A percentile compares a stretch with the other conserved stretches of the same genome.
phyloP scores from a whole-genome alignment of 2,329 filamentous ascomycete genomes.

The Nemania sp. region DNA sequence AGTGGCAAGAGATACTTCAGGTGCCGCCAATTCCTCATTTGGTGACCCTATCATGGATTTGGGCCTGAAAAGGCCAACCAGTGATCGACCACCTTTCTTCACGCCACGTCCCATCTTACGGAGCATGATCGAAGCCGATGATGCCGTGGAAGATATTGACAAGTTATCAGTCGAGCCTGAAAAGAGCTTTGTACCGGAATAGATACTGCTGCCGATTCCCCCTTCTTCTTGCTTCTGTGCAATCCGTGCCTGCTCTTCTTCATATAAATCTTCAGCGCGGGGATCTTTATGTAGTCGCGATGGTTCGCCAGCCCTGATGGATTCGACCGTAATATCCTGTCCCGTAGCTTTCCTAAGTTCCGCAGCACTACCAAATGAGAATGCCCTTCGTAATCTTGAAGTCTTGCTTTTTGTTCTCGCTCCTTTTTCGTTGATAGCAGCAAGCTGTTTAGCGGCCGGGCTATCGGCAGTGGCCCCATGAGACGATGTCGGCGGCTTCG shows the following conservation, averaged over 20 bases:
- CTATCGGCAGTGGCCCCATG: slow-evolving; percentile 52
- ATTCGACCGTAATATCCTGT: slow-evolving; percentile 52
- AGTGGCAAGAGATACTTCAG: slow-evolving; percentile 74
- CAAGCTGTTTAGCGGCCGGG: slow-evolving; percentile 80
- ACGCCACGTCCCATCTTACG: slow-evolving; percentile 99
- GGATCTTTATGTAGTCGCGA: slow-evolving; percentile 68
- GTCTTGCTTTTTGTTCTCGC: slow-evolving; percentile 80
- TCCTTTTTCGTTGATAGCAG: slow-evolving; percentile 84
- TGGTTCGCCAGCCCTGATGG: slow-evolving; percentile 43
- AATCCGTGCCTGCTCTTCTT: slow-evolving; percentile 89
- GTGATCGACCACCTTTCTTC: slow-evolving; percentile 88
- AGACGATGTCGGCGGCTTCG: slow-evolving; percentile 37
- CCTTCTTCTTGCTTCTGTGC: slow-evolving; percentile 89
- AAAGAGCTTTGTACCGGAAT: slow-evolving; percentile 83
- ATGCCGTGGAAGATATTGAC: slow-evolving; percentile 86
- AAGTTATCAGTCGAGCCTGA: slow-evolving; percentile 92
- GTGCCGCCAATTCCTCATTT: slow-evolving; percentile 66
- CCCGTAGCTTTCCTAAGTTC: slow-evolving; percentile 79
- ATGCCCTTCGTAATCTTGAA: slow-evolving; percentile 82
- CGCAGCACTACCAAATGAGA: slow-evolving; percentile 94
- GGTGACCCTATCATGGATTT: slow-evolving; percentile 86
- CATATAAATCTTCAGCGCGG: slow-evolving; percentile 66
- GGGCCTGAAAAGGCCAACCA: slow-evolving; percentile 91
- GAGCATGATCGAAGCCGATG: slow-evolving; percentile 90
- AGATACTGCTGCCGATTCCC: slow-evolving; percentile 91